Conservation (phyloP, 768 basidiomycete genomes). For the Auriculariales sp. region DNA sequence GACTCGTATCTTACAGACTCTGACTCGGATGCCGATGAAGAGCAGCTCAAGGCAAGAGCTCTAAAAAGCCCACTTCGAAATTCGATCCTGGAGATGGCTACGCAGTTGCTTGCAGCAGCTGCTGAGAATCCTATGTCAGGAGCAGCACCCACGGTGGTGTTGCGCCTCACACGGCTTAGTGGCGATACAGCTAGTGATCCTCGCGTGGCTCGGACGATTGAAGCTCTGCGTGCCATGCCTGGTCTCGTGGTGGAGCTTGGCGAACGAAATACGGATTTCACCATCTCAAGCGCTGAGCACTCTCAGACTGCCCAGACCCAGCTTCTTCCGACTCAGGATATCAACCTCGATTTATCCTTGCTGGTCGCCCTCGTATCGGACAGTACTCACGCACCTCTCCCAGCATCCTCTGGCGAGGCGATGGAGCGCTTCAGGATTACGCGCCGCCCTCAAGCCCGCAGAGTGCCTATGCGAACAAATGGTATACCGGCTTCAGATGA, state of each 20-base stretch:
- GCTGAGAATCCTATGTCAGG: slow-evolving; percentile 32
- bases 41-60: slow-evolving; percentile 14
- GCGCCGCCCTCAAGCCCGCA: background rate
- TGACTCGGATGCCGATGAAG: slow-evolving; percentile 27
- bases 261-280: slow-evolving; percentile 22
- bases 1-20: slow-evolving; percentile 68
- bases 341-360: slow-evolving; percentile 76
- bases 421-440: slow-evolving; percentile 34
- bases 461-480: slow-evolving; percentile 10
- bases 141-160: slow-evolving; percentile 31
- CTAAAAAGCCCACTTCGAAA: slow-evolving; percentile 49
- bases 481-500: slow-evolving; percentile 3
- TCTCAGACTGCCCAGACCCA: slow-evolving; percentile 6
- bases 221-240: slow-evolving; percentile 34
- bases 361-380: slow-evolving; percentile 77
- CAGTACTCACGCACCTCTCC: slow-evolving; percentile 60
- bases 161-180: slow-evolving; percentile 61
- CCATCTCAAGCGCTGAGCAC: slow-evolving; percentile 2
- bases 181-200: slow-evolving; percentile 24
- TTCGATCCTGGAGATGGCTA: slow-evolving; percentile 56
- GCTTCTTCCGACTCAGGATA: slow-evolving; percentile 35
- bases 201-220: slow-evolving; percentile 48
- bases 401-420: slow-evolving; percentile 39
- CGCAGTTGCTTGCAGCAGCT: slow-evolving; percentile 51
- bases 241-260: slow-evolving; percentile 58